Evolutionary conservation across 768 basidiomycete species (phyloP).

Genomic region (Collybiopsis luxurians): DNA sequence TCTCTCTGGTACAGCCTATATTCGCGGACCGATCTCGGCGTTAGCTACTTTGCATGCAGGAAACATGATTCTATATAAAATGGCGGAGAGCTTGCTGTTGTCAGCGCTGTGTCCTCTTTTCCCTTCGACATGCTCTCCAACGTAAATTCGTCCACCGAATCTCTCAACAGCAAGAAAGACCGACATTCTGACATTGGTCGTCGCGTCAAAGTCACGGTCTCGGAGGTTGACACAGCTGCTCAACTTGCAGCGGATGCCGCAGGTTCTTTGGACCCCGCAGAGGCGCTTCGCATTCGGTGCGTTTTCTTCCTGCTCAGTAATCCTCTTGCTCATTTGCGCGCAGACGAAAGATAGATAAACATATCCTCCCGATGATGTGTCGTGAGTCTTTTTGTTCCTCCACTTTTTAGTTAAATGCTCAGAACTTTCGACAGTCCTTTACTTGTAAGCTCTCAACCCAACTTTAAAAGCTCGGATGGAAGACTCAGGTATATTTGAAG

Average conservation of each 20-base stretch:
- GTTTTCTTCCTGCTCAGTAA: neutral
- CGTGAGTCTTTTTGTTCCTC: neutral
- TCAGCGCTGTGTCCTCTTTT: neutral
- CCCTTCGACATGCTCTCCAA: neutral
- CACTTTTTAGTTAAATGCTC: too few species aligned
- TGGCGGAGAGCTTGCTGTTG: neutral
- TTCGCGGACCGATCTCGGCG: too few species aligned
- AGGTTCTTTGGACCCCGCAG: conserved; percentile 30
- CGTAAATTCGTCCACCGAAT: neutral
- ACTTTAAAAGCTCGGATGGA: neutral
- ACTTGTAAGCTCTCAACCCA: conserved; percentile 22
- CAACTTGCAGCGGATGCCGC: conserved; percentile 34
- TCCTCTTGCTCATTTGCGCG: neutral
- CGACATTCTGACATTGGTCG: neutral
- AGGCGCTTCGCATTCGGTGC: conserved; percentile 36
- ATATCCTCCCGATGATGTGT: conserved; percentile 54
- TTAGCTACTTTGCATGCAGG: neutral
- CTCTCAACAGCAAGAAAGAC: neutral
- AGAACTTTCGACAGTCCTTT: conserved; percentile 30
- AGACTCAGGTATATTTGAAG: conserved; percentile 21
- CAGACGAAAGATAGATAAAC: conserved; percentile 45
- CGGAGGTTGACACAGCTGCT: conserved; percentile 42
- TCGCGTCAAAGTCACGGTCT: neutral
- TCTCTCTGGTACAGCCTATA: too few species aligned
- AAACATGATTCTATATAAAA: neutral